These are phyloP conservation scores for Medicago arabica DNA, from an alignment of 306 rosid genomes.

Conservation along the genomic window DNA sequence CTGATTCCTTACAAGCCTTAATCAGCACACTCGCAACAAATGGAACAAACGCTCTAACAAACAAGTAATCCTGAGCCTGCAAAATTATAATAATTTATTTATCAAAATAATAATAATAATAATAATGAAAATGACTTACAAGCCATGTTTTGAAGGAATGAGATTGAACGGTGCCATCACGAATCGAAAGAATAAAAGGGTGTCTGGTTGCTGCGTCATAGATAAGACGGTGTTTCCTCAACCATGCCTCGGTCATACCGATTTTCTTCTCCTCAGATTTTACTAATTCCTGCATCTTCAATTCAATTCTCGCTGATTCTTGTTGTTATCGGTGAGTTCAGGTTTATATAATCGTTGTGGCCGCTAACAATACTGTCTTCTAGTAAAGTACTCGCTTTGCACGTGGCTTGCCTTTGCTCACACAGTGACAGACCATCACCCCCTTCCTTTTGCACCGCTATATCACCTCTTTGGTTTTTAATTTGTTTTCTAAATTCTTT, in stretches of 20 bases:
- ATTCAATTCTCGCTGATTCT: background rate
- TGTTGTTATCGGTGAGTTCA: too few relatives aligned
- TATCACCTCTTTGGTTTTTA: too few relatives aligned
- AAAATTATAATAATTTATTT: too few relatives aligned
- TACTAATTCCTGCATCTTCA: slow-evolving; percentile 39
- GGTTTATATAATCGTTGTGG: too few relatives aligned
- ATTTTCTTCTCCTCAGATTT: slow-evolving; percentile 47
- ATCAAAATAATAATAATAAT: too few relatives aligned
- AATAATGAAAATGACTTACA: slow-evolving; percentile 46
- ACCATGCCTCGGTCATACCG: slow-evolving; percentile 60
- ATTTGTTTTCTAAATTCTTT: too few relatives aligned
- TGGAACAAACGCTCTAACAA: slow-evolving; percentile 72
- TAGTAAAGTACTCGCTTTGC: too few relatives aligned
- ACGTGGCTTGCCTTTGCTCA: too few relatives aligned
- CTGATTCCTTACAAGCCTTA: slow-evolving; percentile 75
- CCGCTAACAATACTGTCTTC: too few relatives aligned
- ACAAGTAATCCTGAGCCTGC: slow-evolving; percentile 82
- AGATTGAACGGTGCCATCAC: slow-evolving; percentile 64
- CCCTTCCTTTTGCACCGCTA: too few relatives aligned
- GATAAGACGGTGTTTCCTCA: slow-evolving; percentile 65
- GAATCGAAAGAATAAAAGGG: slow-evolving; percentile 71
- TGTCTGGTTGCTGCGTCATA: slow-evolving; percentile 71
- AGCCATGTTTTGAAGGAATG: slow-evolving; percentile 81
- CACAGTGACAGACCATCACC: too few relatives aligned
- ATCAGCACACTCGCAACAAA: slow-evolving; percentile 66